Percentiles rank a stretch among this genome's conserved stretches.
phyloP scores from a whole-genome alignment of 2,329 filamentous ascomycete genomes.

The Elsinoe fawcettii region DNA sequence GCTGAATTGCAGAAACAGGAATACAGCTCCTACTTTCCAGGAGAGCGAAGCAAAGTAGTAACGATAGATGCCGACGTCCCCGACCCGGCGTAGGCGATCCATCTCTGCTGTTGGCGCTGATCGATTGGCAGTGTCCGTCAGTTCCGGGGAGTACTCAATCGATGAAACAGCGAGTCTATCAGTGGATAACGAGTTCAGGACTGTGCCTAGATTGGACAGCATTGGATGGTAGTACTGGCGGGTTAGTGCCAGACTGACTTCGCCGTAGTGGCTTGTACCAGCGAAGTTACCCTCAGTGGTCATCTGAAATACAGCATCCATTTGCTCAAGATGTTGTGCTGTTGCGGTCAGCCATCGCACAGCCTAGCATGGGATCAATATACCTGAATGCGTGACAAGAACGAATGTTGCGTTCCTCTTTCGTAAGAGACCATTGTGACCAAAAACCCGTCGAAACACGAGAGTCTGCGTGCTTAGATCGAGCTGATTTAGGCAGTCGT shows the following conservation, averaged over 20 bases:
- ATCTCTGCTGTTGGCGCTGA: neutral
- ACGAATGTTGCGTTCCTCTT: slow-evolving; percentile 33
- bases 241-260: neutral
- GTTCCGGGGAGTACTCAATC: neutral
- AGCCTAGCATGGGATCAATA: slow-evolving; percentile 14
- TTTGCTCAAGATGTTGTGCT: slow-evolving; percentile 11
- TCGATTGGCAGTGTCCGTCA: neutral
- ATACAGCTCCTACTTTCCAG: slow-evolving; percentile 21
- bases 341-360: neutral
- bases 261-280: slow-evolving; percentile 22
- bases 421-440: slow-evolving; percentile 38
- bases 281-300: slow-evolving; percentile 31
- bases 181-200: neutral
- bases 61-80: slow-evolving; percentile 33
- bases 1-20: slow-evolving; percentile 29
- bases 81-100: slow-evolving; percentile 16
- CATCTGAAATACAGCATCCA: slow-evolving; percentile 37
- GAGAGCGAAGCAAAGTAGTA: slow-evolving; percentile 6
- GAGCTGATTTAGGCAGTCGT: slow-evolving; percentile 45
- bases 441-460: slow-evolving; percentile 42
- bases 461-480: slow-evolving; percentile 43
- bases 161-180: neutral
- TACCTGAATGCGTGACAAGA: slow-evolving; percentile 32
- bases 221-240: neutral
- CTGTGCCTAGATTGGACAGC: neutral